phyloP scores from a whole-genome alignment of 225 moss, liverwort and hornwort genomes.

The Bryum argenteum region DNA sequence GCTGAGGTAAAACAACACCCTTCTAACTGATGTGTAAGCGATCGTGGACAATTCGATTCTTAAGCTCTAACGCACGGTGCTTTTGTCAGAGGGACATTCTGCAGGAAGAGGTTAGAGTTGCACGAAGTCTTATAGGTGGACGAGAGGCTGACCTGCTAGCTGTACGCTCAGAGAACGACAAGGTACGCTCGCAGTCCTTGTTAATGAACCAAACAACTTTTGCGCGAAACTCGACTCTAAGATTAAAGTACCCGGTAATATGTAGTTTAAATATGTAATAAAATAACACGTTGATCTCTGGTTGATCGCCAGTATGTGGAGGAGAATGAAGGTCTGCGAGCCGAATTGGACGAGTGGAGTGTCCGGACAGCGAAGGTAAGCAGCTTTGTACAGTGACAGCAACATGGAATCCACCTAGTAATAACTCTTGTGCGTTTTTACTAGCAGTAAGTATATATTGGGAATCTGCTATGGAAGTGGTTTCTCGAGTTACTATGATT shows the following conservation, averaged over 20 bases:
- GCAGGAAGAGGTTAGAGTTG: conserved; percentile 56
- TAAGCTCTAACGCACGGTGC: conserved; percentile 25
- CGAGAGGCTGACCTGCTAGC: conserved; percentile 47
- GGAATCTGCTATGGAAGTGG: conserved; percentile 4
- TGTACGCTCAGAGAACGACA: conserved; percentile 57
- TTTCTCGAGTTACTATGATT: background rate
- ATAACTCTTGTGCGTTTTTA: conserved; percentile 9
- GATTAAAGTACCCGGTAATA: background rate
- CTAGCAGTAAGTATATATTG: conserved; percentile 3
- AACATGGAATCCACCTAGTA: background rate
- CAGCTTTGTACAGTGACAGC: background rate
- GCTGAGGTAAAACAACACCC: conserved; percentile 46
- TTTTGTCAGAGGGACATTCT: conserved; percentile 54
- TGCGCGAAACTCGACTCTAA: background rate
- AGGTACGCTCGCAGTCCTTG: conserved; percentile 25
- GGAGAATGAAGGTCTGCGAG: conserved; percentile 62
- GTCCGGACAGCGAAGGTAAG: conserved; percentile 59
- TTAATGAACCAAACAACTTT: no score
- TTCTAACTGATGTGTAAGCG: conserved; percentile 1
- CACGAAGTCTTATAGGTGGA: conserved; percentile 50
- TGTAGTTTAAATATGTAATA: conserved; percentile 4
- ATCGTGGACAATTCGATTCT: conserved; percentile 11
- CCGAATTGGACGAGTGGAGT: conserved; percentile 72
- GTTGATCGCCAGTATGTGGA: conserved; percentile 52
- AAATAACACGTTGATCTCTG: conserved; percentile 15